Evolutionary conservation across 164 flowering plant genomes (phyloP), one percentile per base, ranked within the genome.

Genomic region (Annona squamosa): DNA sequence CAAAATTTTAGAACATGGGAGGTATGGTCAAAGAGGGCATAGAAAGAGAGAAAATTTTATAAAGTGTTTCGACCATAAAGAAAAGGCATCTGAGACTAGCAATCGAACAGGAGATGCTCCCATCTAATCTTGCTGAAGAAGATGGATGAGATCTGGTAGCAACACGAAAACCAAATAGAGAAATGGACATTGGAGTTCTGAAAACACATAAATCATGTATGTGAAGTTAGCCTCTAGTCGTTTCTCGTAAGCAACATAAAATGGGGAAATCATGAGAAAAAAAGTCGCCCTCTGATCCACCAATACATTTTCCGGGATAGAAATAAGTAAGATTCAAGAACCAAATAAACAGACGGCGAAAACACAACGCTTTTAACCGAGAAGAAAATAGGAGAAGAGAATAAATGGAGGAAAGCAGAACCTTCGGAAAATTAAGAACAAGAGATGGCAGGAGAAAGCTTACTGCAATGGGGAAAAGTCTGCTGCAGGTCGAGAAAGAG

Each of bases 381-480:
- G 41, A 64, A 64, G 12, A 4, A 19, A 19, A 63, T 10, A n/a
- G 13, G 26, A 63, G 7, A 6, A 63, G 2, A 63, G 37, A n/a
- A 63, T 1, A 56, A 56, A 56, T 56, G 16, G 16, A 56, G 16
- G 61, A 16, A 56, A 6, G 16, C 12, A 16, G 44, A 42, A 37
- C 59, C 2, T 17, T 7, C 4, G 63, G 17, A 18, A 41, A 7
- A 7, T 63, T 52, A 18, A 37, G 42, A 70, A 47, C 52, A 7
- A 63, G 59, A 69, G 61, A 69, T 41, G 1, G 19, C 18, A 44
- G 19, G 43, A 48, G n/a, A 46, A 12, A 63, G 41, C 56, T 63
- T 72, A 72, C 74, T 63, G 62, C 42, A 45, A 72, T 10, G 5
- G 68, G 47, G 68, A 47, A 44, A 72, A 42, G 64, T 65, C 56